Evolutionary conservation across 139 green algal genomes (phyloP).

Genomic region (Chlorokybus atmophyticus): DNA sequence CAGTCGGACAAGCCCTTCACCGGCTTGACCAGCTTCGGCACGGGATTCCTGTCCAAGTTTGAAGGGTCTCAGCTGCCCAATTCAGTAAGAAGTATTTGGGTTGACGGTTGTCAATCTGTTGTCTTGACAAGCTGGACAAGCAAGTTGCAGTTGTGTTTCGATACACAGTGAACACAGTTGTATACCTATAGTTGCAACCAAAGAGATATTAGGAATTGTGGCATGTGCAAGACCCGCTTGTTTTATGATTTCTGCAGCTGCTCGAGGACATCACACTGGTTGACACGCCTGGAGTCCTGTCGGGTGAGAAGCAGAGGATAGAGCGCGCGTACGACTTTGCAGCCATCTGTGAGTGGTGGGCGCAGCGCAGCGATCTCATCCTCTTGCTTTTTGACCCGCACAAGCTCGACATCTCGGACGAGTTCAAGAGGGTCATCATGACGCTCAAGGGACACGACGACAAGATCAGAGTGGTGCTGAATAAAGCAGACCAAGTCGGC

Average conservation of each 20-base stretch:
- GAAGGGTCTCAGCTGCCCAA: constrained; percentile 46
- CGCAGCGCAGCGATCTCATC: constrained; percentile 81
- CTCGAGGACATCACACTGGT: constrained; percentile 84
- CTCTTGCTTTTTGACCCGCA: constrained; percentile 95
- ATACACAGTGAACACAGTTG: too few relatives aligned
- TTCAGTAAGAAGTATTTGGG: too few relatives aligned
- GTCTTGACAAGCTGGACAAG: too few relatives aligned
- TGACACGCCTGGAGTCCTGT: constrained; percentile 87
- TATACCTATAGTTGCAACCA: background rate
- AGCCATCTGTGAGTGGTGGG: constrained; percentile 58
- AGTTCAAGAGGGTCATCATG: constrained; percentile 76
- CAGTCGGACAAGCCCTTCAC: constrained; percentile 71
- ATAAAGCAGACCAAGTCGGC: constrained; percentile 81
- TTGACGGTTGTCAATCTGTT: too few relatives aligned
- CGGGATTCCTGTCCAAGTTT: constrained; percentile 85
- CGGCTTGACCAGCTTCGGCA: constrained; percentile 29
- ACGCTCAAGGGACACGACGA: constrained; percentile 67
- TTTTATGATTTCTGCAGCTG: constrained; percentile 38
- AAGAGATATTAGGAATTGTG: background rate
- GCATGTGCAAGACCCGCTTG: background rate
- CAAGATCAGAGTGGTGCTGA: constrained; percentile 88
- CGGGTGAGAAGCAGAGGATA: constrained; percentile 87
- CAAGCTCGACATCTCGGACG: constrained; percentile 91
- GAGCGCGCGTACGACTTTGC: constrained; percentile 87
- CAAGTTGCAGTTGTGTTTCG: too few relatives aligned